Base-by-base conservation (phyloP, 2,329 filamentous ascomycete species). In the Gremmenia infestans region DNA sequence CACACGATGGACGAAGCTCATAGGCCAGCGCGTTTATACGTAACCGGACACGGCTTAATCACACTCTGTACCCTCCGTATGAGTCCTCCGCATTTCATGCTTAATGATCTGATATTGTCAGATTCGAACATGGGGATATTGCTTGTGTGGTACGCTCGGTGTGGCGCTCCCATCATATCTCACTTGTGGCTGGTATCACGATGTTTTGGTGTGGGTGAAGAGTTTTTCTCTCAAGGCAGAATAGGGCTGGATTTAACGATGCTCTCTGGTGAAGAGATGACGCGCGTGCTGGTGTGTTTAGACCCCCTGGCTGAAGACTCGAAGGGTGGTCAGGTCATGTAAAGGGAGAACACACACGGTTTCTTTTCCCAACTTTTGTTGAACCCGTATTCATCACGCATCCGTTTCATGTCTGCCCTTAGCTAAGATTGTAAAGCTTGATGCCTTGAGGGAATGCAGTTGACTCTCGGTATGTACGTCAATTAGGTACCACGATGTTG, bases 101-200 rank as follows among this genome's bases (percentile, higher is more conserved):
- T 37, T 22, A 15, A 43, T 40, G 35, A 51, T 51, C 36, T 51
- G 49, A 51, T 51, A 28, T 28, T 28, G 49, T 51, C 49, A 51
- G 49, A 42, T 37, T 35, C 2, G 19, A 37, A 12, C 14, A 22
- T n/a, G 22, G 19, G 35, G 49, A 43, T 22, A 42, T 39, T 40
- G 48, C 48, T 7, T 9, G n/a, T 50, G 48, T 50, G 35, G 28
- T 35, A 28, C 28, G 28, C 28, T 9, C 28, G 28, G 9, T 39
- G 48, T 50, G 35, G 48, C 48, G 22, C 50, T 17, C 25, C 50
- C 15, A 47, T 22, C 23, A 47, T 25, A 25, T 15, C n/a, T 14
- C 9, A 17, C 14, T 14, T 47, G 45, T 47, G 45, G 45, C 45
- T 47, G 45, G 45, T 47, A 47, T 45, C 37, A 17, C 15, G 42